Evolutionary conservation across 306 rosid genomes (phyloP).

Genomic region (Acmispon strigosus): DNA sequence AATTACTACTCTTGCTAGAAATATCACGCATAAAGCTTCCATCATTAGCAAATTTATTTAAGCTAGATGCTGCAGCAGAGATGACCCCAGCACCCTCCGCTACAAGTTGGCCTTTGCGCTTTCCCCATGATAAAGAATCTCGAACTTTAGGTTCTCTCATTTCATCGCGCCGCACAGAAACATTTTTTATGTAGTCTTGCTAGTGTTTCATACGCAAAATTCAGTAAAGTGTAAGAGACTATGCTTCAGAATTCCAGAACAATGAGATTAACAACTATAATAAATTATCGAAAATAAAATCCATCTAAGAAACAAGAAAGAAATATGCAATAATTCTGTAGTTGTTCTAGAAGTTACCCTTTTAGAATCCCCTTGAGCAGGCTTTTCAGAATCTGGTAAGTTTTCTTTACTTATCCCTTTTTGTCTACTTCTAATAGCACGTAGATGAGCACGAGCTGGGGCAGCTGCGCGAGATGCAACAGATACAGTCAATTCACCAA

Average conservation of each 20-base stretch:
- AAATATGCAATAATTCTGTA: conserved; percentile 4
- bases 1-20: conserved; percentile 28
- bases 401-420: conserved; percentile 47
- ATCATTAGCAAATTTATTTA: conserved; percentile 66
- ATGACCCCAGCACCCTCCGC: conserved; percentile 47
- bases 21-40: conserved; percentile 62
- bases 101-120: conserved; percentile 39
- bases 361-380: conserved; percentile 30
- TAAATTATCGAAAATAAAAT: conserved; percentile 4
- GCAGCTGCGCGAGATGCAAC: conserved; percentile 67
- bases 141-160: conserved; percentile 73
- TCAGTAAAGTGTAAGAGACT: neutral
- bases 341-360: conserved; percentile 49
- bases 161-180: conserved; percentile 41
- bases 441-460: conserved; percentile 82
- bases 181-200: conserved; percentile 55
- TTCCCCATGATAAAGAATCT: conserved; percentile 80
- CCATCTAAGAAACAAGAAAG: neutral
- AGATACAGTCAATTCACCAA: conserved; percentile 69
- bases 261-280: neutral
- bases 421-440: conserved; percentile 64
- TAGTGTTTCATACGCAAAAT: conserved; percentile 6
- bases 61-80: conserved; percentile 61
- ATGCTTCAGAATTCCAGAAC: neutral
- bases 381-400: conserved; percentile 32